Evolutionary conservation across 805 yeast species (phyloP).

Genomic region (Candida coquimbonensis): DNA sequence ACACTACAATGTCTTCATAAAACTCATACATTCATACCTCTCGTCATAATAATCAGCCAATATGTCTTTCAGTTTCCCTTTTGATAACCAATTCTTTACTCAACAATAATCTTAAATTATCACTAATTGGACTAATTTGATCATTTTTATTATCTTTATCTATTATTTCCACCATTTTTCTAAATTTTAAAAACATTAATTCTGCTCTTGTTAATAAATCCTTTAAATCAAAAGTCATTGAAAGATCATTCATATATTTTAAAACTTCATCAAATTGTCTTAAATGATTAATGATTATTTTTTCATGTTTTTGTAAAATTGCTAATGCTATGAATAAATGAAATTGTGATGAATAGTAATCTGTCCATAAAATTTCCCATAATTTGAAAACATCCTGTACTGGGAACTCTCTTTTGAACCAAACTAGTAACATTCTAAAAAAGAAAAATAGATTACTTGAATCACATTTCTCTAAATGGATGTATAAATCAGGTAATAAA

Average conservation of each 20-base stretch:
- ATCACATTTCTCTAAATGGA: conserved; percentile 81
- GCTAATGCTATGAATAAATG: conserved; percentile 85
- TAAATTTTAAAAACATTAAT: conserved; percentile 70
- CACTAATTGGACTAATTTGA: conserved; percentile 28
- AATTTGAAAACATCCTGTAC: conserved; percentile 69
- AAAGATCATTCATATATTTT: conserved; percentile 86
- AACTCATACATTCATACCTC: not conserved
- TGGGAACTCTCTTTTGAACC: conserved; percentile 88
- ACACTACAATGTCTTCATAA: no score
- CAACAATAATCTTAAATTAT: conserved; percentile 53
- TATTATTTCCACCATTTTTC: conserved; percentile 70
- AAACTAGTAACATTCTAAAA: conserved; percentile 89
- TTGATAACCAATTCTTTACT: conserved; percentile 57
- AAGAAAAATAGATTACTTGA: conserved; percentile 88
- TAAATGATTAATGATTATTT: conserved; percentile 67
- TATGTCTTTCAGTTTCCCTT: conserved; percentile 38
- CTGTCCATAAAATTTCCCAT: conserved; percentile 95
- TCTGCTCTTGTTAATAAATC: conserved; percentile 83
- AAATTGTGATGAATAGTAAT: conserved; percentile 78
- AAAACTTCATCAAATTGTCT: conserved; percentile 83
- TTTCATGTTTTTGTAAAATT: conserved; percentile 80
- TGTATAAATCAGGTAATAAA: conserved; percentile 78
- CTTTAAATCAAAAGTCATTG: conserved; percentile 65
- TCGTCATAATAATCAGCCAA: conserved; percentile 9
- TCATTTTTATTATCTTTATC: conserved; percentile 31